Conservation (phyloP, 305 asterid genomes). For the Fraxinus xanthoxyloides region DNA sequence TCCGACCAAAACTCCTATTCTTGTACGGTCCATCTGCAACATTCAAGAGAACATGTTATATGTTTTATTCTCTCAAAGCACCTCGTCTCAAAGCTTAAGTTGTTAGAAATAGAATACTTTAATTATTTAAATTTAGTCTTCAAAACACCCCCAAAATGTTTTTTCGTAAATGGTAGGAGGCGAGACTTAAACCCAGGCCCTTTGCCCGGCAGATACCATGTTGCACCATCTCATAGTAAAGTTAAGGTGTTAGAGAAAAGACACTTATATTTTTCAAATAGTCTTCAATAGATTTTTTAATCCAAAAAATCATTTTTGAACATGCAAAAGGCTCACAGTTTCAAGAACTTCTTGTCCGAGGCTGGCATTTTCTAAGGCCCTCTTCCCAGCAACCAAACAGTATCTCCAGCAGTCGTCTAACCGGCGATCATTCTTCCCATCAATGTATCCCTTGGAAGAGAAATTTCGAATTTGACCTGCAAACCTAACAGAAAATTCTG, state of each 20-base stretch:
- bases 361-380: constrained; percentile 59
- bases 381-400: constrained; percentile 61
- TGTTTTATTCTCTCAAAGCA: neutral
- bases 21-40: constrained; percentile 48
- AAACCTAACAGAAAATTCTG: constrained; percentile 47
- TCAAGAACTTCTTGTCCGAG: constrained; percentile 32
- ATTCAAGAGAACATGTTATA: neutral
- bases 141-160: too few species aligned
- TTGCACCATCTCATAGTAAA: neutral
- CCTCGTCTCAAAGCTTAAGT: neutral
- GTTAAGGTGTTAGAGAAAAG: neutral
- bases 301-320: neutral
- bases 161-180: too few species aligned
- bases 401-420: constrained; percentile 54
- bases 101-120: neutral
- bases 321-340: constrained; percentile 20
- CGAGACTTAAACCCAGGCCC: neutral
- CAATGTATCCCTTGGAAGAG: constrained; percentile 59
- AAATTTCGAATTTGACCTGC: constrained; percentile 57
- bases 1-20: constrained; percentile 62
- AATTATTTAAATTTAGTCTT: neutral
- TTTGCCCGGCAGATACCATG: neutral
- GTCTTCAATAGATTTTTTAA: neutral
- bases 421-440: constrained; percentile 62
- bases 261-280: too few species aligned